Base-by-base conservation (phyloP, 2,329 filamentous ascomycete species). In the Pseudogymnoascus sp. region DNA sequence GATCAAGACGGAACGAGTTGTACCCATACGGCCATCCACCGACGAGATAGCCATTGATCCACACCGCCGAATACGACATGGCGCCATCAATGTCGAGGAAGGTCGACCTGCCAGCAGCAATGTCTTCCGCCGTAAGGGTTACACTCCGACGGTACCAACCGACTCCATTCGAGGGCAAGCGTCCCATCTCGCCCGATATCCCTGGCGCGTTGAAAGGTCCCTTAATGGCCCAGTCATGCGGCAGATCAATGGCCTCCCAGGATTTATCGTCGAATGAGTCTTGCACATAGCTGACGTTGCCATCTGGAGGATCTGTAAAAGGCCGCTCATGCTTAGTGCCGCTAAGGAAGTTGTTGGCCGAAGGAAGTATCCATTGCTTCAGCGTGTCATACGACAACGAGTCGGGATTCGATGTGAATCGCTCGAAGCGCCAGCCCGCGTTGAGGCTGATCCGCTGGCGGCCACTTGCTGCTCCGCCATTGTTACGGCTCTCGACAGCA, bases 141-240 rank as follows among this genome's bases (percentile, higher is more conserved):
- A 83, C 8, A 2, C 70, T 77, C 28, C 76, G 74, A 3, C 81
- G 78, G 66, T 83, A 83, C 81, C 80, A 83, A 1, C 78, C 81
- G 1, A 84, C 76, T 2, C 82, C 82, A n/a, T 82, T 76, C 21
- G 77, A 74, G 0, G 82, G 82, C 35, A 84, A 68, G 1, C 78
- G 73, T 13, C 78, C 78, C 71, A 76, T 76, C 4, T 74, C 74
- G 1, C 76, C 76, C 5, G 68, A 71, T 7, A 78, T 72, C 1
- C 71, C 71, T 4, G 72, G 69, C 0, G 72, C 69, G 73, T 73
- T 69, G 64, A 82, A 82, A 1, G 79, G 78, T 0, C 79, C 78
- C 11, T 74, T 73, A 66, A 81, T 77, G 19, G 79, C 79, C 79
- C 78, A 82, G 68, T 82, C 79, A 66, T 82, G 79, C 0, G 79